Percentiles rank a stretch among this genome's conserved stretches.
Conservation (phyloP, 192 early-diverging fungal species). For the Podila epicladia region DNA sequence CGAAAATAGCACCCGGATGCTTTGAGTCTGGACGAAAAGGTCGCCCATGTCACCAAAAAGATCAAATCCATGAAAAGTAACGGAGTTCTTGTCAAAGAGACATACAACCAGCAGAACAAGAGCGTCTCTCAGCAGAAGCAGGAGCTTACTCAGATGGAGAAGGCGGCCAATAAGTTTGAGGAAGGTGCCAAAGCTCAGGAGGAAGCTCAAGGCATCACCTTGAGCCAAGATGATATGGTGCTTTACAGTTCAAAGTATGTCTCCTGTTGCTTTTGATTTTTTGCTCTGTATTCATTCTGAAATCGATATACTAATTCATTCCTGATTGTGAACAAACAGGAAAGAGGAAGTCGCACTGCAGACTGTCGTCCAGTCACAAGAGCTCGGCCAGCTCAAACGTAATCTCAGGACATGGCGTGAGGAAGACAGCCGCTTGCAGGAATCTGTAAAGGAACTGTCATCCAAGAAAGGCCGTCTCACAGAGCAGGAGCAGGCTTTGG, state of each 20-base stretch:
- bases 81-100: conserved; percentile 24
- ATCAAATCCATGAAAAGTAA: conserved; percentile 59
- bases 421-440: conserved; percentile 64
- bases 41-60: conserved; percentile 76
- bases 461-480: conserved; percentile 55
- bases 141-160: conserved; percentile 63
- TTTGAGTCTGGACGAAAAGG: conserved; percentile 76
- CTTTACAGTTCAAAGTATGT: conserved; percentile 64
- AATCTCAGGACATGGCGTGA: conserved; percentile 72
- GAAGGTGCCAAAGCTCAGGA: conserved; percentile 49
- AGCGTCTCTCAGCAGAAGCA: conserved; percentile 57
- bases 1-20: conserved; percentile 66
- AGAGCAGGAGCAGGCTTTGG: conserved; percentile 55
- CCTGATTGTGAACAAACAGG: conserved; percentile 50
- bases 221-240: conserved; percentile 53
- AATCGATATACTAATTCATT: too few species aligned
- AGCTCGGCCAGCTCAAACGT: conserved; percentile 72
- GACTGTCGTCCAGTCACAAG: conserved; percentile 76
- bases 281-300: too few species aligned
- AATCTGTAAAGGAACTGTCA: conserved; percentile 61
- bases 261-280: background rate
- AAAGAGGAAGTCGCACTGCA: conserved; percentile 76
- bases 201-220: conserved; percentile 31
- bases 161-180: conserved; percentile 64
- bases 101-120: conserved; percentile 16